Conservation (phyloP, 2,329 filamentous ascomycete species). For the Ploettnerulaceae sp. region DNA sequence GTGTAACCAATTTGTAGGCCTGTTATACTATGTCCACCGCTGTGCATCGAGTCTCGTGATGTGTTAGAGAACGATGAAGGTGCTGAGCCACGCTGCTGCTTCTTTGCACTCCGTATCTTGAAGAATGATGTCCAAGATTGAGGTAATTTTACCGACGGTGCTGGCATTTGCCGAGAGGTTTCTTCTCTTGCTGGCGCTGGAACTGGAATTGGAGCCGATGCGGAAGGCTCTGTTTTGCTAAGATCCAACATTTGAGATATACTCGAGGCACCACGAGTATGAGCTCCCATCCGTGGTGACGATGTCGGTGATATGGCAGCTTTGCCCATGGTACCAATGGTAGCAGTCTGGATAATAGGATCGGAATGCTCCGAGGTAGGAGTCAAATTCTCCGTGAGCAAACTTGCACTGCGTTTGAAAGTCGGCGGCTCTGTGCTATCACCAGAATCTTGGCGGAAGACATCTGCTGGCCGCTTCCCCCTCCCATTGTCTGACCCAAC, state of each 20-base stretch:
- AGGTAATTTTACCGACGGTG: slow-evolving; percentile 39
- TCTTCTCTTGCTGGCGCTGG: slow-evolving; percentile 38
- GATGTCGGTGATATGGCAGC: slow-evolving; percentile 42
- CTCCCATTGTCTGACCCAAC: slow-evolving; percentile 34
- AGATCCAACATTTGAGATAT: slow-evolving; percentile 49
- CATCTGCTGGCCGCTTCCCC: slow-evolving; percentile 31
- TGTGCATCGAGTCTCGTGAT: slow-evolving; percentile 77
- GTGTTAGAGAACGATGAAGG: slow-evolving; percentile 88
- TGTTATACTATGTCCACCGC: slow-evolving; percentile 34
- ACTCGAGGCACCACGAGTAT: slow-evolving; percentile 44
- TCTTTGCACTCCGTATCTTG: slow-evolving; percentile 44
- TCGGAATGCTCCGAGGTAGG: slow-evolving; percentile 30
- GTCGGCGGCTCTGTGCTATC: slow-evolving; percentile 13
- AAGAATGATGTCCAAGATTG: slow-evolving; percentile 69
- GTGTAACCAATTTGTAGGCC: slow-evolving; percentile 24
- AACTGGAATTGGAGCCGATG: slow-evolving; percentile 29
- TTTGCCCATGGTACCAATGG: slow-evolving; percentile 43
- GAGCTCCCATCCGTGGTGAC: slow-evolving; percentile 38
- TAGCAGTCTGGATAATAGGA: slow-evolving; percentile 44
- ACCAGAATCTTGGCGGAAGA: slow-evolving; percentile 22
- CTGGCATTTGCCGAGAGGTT: slow-evolving; percentile 2
- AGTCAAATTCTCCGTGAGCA: slow-evolving; percentile 28
- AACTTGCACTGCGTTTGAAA: slow-evolving; percentile 20
- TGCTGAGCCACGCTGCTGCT: slow-evolving; percentile 48
- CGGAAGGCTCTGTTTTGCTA: slow-evolving; percentile 11